A percentile compares a stretch with the other conserved stretches of the same genome.
Evolutionary conservation across 148 eudicot genomes (phyloP).

Genomic region (Silene uniflora): DNA sequence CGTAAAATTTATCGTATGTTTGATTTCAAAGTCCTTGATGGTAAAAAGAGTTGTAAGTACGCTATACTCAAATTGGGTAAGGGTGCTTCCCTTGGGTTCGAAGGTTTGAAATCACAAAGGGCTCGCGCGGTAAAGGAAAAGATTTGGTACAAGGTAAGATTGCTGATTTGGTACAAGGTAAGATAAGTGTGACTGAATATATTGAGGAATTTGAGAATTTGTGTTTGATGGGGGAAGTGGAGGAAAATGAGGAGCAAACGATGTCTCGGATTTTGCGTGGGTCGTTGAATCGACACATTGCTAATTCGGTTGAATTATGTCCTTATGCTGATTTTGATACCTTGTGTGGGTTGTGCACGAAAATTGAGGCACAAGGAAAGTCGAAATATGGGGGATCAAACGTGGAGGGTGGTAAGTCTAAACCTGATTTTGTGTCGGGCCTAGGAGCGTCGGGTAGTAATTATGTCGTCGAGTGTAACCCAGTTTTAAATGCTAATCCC

Average conservation of each 20-base stretch:
- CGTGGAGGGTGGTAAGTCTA: too few species aligned
- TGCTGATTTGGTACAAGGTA: background rate
- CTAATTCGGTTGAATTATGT: background rate
- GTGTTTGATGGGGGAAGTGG: background rate
- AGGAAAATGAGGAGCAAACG: background rate
- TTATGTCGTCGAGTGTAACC: background rate
- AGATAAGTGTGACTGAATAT: too few species aligned
- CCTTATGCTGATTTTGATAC: background rate
- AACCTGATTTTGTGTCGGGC: background rate
- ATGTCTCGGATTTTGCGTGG: background rate
- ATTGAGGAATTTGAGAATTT: background rate
- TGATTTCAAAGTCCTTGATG: background rate
- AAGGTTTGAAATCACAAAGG: background rate
- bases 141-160: background rate
- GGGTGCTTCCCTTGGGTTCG: background rate
- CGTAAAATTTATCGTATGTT: background rate
- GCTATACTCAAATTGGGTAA: background rate
- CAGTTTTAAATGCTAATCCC: background rate
- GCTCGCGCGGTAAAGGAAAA: background rate
- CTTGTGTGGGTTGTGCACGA: background rate
- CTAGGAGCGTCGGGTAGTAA: background rate
- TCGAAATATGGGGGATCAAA: too few species aligned
- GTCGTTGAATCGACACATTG: background rate
- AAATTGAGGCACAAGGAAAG: background rate
- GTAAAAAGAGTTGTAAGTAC: background rate